A percentile compares a stretch with the other conserved stretches of the same genome.
Evolutionary conservation across 2,329 filamentous ascomycete species (phyloP).

Genomic region (Fusarium falciforme): DNA sequence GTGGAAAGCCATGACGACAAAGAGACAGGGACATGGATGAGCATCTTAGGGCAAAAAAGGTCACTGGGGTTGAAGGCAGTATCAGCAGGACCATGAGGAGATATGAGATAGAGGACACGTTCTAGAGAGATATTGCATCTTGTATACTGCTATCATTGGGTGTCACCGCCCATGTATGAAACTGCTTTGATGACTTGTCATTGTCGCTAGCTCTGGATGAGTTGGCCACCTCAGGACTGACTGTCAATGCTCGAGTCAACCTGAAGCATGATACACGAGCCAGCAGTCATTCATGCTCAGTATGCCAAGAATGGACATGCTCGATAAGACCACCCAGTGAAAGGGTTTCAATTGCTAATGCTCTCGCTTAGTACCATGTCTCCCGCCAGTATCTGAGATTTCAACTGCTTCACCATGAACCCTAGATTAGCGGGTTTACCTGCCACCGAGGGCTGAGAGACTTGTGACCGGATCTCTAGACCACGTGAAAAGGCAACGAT

Average conservation of each 20-base stretch:
- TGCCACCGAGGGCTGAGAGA: background rate
- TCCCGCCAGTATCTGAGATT: background rate
- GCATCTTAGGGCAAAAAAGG: background rate
- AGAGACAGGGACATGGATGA: slow-evolving; percentile 9
- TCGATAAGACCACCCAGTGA: background rate
- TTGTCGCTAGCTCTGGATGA: slow-evolving; percentile 18
- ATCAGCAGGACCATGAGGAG: background rate
- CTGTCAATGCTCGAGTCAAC: background rate
- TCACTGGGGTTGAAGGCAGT: background rate
- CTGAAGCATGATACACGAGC: background rate
- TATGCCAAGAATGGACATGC: background rate
- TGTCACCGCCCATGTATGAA: slow-evolving; percentile 20
- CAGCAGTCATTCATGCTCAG: background rate
- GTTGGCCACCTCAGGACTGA: slow-evolving; percentile 8
- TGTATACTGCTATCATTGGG: background rate
- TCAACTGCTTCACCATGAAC: background rate
- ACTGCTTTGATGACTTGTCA: slow-evolving; percentile 28
- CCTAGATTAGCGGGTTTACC: background rate
- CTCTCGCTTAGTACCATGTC: background rate
- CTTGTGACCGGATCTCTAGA: background rate
- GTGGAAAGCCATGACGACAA: slow-evolving; percentile 31
- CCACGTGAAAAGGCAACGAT: background rate
- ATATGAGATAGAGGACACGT: background rate
- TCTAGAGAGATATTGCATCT: background rate
- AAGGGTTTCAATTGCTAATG: background rate